These are phyloP conservation scores for Inga oerstediana DNA, from an alignment of 306 rosid species.

Conservation along the genomic window DNA sequence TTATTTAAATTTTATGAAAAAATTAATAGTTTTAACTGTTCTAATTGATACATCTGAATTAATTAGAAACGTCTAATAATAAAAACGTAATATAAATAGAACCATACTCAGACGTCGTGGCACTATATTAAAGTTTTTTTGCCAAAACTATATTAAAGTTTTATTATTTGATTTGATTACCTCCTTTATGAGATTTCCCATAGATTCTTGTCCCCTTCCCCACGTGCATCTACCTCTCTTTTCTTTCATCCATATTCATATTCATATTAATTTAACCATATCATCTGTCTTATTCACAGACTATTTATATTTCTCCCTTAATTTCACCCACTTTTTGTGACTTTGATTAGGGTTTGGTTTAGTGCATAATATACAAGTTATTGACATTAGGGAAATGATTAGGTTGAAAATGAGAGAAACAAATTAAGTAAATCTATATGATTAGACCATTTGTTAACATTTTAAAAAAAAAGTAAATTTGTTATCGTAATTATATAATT, in stretches of 20 bases:
- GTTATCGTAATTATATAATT: background rate
- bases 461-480: background rate
- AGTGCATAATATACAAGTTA: background rate
- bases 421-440: background rate
- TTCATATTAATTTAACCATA: background rate
- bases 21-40: too few species aligned
- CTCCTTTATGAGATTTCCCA: background rate
- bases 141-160: background rate
- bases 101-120: background rate
- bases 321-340: constrained; percentile 5
- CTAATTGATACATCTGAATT: too few species aligned
- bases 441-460: background rate
- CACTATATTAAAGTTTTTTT: background rate
- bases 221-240: constrained; percentile 25
- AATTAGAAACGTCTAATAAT: too few species aligned
- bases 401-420: background rate
- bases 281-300: background rate
- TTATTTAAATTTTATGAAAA: too few species aligned
- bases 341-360: background rate
- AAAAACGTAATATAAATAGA: too few species aligned
- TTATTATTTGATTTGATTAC: background rate
- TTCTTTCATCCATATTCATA: background rate
- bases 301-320: background rate
- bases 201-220: constrained; percentile 43
- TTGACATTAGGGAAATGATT: background rate